Evolutionary conservation across 208 protist genomes (phyloP), one percentile per base, ranked within the genome.

Genomic region (Leishmania braziliensis): DNA sequence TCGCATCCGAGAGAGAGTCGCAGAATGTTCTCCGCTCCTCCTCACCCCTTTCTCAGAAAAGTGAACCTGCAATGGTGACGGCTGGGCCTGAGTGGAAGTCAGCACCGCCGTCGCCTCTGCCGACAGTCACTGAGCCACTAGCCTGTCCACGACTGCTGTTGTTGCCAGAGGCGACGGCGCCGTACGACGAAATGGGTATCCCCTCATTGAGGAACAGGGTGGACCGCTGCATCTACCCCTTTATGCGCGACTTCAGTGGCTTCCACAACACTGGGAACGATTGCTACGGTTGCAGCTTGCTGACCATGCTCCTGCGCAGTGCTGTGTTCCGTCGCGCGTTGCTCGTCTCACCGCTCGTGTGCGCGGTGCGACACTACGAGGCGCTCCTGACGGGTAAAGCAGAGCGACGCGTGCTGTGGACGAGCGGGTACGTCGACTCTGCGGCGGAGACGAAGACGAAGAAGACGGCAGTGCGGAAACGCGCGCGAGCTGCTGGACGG

Each of bases 271-370:
- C 69, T 9, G 89, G 90, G 58, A 95, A 94, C 77, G 89, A 95
- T 84, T 97, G 94, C 83, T 97, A 97, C 83, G 94, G 90, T 43
- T 95, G 92, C 85, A 95, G 92, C 63, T 88, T 95, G 26, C 78
- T 97, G 58, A 95, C 91, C 16, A 79, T 96, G 71, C 81, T 97
- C 60, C 81, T 97, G 58, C 92, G 91, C 10, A 93, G 85, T 78
- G n/a, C 77, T 29, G 29, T 81, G 14, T 97, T 97, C 79, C 87
- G 86, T 10, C 69, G 62, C 12, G 80, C 84, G 29, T 83, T 97
- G 69, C 65, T 82, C 10, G 54, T 16, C 26, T 88, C 88, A 1
- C 87, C 86, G 33, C 43, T 88, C 5, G 73, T 83, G 36, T 26
- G 43, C 43, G 87, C 86, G 12, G 18, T 66, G 54, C 78, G 78